Evolutionary conservation across 257 asterid genomes (phyloP).

Genomic region (Nicotiana sylvestris): DNA sequence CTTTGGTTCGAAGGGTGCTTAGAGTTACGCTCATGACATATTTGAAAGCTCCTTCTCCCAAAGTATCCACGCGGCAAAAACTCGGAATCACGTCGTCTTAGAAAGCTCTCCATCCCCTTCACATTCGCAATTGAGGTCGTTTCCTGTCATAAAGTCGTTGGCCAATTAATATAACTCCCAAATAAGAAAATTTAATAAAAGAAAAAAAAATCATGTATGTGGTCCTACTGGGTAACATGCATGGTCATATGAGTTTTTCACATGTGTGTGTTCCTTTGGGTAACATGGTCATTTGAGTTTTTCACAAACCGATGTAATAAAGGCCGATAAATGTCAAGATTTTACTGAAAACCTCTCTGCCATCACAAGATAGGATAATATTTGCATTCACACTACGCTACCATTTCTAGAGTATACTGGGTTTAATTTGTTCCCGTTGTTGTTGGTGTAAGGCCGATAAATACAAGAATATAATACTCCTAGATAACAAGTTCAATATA

Average conservation of each 20-base stretch:
- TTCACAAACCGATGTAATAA: neutral
- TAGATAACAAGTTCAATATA: neutral
- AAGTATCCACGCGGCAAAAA: conserved; percentile 38
- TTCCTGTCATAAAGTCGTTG: conserved; percentile 22
- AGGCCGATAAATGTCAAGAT: neutral
- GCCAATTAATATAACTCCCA: neutral
- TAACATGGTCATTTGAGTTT: neutral
- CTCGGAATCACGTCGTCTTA: conserved; percentile 69
- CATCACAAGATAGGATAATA: too few species aligned
- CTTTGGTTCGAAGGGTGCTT: conserved; percentile 46
- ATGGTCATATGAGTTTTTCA: neutral
- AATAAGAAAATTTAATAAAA: neutral
- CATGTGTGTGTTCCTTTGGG: neutral
- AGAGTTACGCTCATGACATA: conserved; percentile 27
- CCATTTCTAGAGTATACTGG: neutral
- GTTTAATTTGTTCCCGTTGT: neutral
- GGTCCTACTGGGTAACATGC: too few species aligned
- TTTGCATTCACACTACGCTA: neutral
- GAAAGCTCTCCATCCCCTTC: conserved; percentile 53
- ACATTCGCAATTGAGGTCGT: conserved; percentile 30
- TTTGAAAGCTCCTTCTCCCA: conserved; percentile 21
- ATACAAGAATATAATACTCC: neutral
- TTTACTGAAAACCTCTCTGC: too few species aligned
- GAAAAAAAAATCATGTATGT: neutral
- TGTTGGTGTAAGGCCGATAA: neutral